Percentiles rank a stretch among this genome's conserved stretches.
Evolutionary conservation across 169 alveolate species (phyloP).

Genomic region (Amoebophrya sp.): DNA sequence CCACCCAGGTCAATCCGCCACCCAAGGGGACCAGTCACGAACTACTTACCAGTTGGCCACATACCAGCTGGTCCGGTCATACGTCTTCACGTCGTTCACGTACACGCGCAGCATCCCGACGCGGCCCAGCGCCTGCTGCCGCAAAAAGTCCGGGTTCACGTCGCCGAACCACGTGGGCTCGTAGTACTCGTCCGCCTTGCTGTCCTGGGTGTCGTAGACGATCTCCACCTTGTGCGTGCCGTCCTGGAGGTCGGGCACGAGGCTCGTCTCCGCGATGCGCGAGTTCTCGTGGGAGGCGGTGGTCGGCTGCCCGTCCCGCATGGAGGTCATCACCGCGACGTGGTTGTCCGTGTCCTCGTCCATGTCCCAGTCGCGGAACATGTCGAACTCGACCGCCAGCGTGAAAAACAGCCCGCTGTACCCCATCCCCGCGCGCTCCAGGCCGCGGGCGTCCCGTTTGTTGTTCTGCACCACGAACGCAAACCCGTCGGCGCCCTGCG

Average conservation of each 20-base stretch:
- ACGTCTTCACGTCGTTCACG: constrained; percentile 25
- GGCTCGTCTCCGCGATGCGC: constrained; percentile 11
- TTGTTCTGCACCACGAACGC: constrained; percentile 18
- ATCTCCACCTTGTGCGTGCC: constrained; percentile 16
- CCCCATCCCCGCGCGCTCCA: constrained; percentile 10
- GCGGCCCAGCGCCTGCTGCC: background rate
- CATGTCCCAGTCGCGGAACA: background rate
- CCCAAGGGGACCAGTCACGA: too few relatives aligned
- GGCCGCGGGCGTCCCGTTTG: background rate
- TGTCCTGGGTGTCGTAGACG: background rate
- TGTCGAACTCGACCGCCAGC: constrained; percentile 10
- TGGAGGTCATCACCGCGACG: constrained; percentile 11
- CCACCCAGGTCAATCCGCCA: too few relatives aligned
- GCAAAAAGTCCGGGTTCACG: background rate
- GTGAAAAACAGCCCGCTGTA: constrained; percentile 1
- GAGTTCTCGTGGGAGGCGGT: background rate
- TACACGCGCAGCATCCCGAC: background rate
- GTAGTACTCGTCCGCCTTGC: background rate
- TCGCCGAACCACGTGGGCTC: background rate
- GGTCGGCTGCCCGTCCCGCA: constrained; percentile 8
- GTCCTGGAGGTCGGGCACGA: background rate
- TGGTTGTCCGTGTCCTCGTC: constrained; percentile 3
- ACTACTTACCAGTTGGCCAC: constrained; percentile 29
- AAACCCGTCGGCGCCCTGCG: constrained; percentile 15
- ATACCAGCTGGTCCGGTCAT: constrained; percentile 21